phyloP scores from a whole-genome alignment of 768 basidiomycete genomes.

The Brasilioporus rufonigricans region DNA sequence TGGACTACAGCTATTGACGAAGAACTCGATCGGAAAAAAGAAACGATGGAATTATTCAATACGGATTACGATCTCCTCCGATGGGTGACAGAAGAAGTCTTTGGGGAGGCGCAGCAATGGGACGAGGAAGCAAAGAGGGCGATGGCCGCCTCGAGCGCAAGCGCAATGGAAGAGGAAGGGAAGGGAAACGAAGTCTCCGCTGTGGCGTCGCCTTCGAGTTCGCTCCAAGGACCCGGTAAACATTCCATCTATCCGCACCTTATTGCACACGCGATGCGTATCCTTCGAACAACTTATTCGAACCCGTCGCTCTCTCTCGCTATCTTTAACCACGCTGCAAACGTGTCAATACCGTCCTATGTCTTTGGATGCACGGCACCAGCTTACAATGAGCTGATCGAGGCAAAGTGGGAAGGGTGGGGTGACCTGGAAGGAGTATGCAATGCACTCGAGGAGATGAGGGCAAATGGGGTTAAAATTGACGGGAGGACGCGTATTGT shows the following conservation, averaged over 20 bases:
- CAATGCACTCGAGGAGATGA: constrained; percentile 78
- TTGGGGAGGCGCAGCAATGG: constrained; percentile 53
- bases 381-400: constrained; percentile 85
- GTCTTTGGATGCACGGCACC: constrained; percentile 87
- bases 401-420: constrained; percentile 82
- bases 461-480: constrained; percentile 67
- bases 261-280: constrained; percentile 72
- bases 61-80: constrained; percentile 69
- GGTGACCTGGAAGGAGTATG: constrained; percentile 77
- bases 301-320: constrained; percentile 81
- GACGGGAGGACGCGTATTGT: constrained; percentile 61
- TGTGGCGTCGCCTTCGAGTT: neutral
- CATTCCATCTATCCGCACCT: constrained; percentile 71
- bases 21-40: constrained; percentile 65
- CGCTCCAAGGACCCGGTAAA: constrained; percentile 39
- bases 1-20: constrained; percentile 53
- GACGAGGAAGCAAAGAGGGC: constrained; percentile 46
- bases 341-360: constrained; percentile 74
- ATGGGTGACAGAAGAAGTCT: constrained; percentile 72
- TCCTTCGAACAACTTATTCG: constrained; percentile 72
- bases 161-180: neutral
- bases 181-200: neutral
- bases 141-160: constrained; percentile 22
- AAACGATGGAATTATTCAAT: constrained; percentile 66
- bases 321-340: constrained; percentile 78